Evolutionary conservation across 116 monocot species (phyloP), one percentile per base, ranked within the genome.

Genomic region (Iris pallida): DNA sequence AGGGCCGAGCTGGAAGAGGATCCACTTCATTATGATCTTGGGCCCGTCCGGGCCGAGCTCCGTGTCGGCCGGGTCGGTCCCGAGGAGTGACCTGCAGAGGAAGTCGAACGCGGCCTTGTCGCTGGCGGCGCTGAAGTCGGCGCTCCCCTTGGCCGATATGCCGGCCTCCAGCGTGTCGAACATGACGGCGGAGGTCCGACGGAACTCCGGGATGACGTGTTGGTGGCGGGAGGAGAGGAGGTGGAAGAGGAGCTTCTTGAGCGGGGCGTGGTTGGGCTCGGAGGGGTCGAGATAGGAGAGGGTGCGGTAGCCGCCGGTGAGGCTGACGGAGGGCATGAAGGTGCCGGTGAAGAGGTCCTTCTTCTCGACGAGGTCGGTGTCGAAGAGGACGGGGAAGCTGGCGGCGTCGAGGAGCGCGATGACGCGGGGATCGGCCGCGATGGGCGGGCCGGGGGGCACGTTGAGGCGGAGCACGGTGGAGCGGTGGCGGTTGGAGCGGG

Each of bases 301-400:
- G n/a, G 73, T 53, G 47, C 87, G 80, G 68, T 71, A 75, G 5
- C 83, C 87, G 54, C 87, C 83, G 56, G 83, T 83, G 63, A 87
- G 78, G 16, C 67, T 55, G 16, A 65, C 45, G 75, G 83, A 83
- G 16, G 87, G 87, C 61, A 58, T 60, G 87, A 64, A 87, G 45
- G 83, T 87, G 59, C 83, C 83, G 56, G 83, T 83, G 83, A 87
- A 83, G 59, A 87, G 42, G 48, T 83, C 78, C n/a, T 57, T 74
- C 75, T 87, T 87, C 41, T 87, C 83, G 60, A 87, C 87, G 41
- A 77, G 74, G 65, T 54, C 64, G 56, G 43, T 70, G 75, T 87
- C 87, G 75, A 87, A 87, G 77, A 87, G 87, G 69, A 73, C 71
- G 47, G 83, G 75, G 72, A 83, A 87, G 56, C 65, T 60, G 41